These are phyloP conservation scores for Coniferiporia sulphurascens DNA, from an alignment of 1,284 basidiomycete genomes.

Conservation along the genomic window DNA sequence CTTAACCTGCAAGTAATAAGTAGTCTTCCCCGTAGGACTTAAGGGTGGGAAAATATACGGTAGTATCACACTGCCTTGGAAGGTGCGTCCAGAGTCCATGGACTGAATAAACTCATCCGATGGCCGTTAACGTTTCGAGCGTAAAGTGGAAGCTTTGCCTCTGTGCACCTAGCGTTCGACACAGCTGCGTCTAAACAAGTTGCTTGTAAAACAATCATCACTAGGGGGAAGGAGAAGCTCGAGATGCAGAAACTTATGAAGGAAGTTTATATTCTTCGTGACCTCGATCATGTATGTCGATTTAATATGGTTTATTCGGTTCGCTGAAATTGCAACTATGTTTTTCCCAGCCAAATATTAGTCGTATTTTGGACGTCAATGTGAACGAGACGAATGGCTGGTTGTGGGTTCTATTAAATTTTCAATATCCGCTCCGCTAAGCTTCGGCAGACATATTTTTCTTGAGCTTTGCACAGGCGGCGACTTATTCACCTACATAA, in stretches of 20 bases:
- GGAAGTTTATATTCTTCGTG: conserved; percentile 69
- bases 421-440: not conserved
- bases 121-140: not conserved
- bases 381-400: conserved; percentile 59
- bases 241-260: conserved; percentile 63
- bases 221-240: conserved; percentile 46
- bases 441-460: conserved; percentile 57
- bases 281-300: conserved; percentile 58
- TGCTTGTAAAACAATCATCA: conserved; percentile 71
- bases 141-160: conserved; percentile 67
- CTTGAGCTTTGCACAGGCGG: conserved; percentile 59
- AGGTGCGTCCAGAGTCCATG: conserved; percentile 24
- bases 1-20: not conserved
- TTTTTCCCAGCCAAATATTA: conserved; percentile 67
- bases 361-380: conserved; percentile 67
- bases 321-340: not conserved
- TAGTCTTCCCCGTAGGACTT: conserved; percentile 23
- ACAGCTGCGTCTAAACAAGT: conserved; percentile 60
- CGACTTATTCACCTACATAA: conserved; percentile 76
- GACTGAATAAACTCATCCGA: not conserved
- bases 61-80: conserved; percentile 72
- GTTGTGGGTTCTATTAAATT: conserved; percentile 20
- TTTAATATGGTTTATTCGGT: conserved; percentile 2
- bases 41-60: conserved; percentile 57
- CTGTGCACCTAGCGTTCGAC: conserved; percentile 72